Percentiles rank a stretch among this genome's conserved stretches.
phyloP scores from a whole-genome alignment of 2,329 filamentous ascomycete species.

The Chaetomiaceae sp. region DNA sequence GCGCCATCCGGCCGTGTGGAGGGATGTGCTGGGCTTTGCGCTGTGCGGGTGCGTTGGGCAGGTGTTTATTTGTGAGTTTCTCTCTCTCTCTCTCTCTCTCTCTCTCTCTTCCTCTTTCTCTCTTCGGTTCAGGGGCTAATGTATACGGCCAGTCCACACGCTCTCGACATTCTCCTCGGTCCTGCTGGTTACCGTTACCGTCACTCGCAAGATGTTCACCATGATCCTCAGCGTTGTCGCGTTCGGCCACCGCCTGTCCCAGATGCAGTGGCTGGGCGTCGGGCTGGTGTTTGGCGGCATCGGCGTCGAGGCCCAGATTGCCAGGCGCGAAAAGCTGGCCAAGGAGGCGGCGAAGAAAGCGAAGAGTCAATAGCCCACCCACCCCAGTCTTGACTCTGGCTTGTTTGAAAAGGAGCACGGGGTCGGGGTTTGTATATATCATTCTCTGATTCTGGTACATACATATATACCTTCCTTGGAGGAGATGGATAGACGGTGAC shows the following conservation, averaged over 20 bases:
- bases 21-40: constrained; percentile 85
- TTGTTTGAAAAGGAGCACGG: too few relatives aligned
- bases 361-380: constrained; percentile 27
- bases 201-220: constrained; percentile 97
- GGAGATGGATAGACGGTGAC: too few relatives aligned
- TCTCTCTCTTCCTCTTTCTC: not conserved
- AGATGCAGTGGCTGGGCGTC: constrained; percentile 94
- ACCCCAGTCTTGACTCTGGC: too few relatives aligned
- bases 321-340: constrained; percentile 73
- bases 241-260: constrained; percentile 81
- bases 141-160: constrained; percentile 87
- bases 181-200: constrained; percentile 90
- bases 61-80: constrained; percentile 77
- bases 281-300: constrained; percentile 92
- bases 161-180: constrained; percentile 88
- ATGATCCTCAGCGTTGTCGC: constrained; percentile 96
- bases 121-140: too few relatives aligned
- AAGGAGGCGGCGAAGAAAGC: constrained; percentile 64
- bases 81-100: not conserved
- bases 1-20: constrained; percentile 74
- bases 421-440: not conserved
- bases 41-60: constrained; percentile 89
- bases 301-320: constrained; percentile 81
- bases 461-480: too few relatives aligned
- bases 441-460: not conserved